Percentiles rank a stretch among this genome's conserved stretches.
Conservation (phyloP, 805 yeast genomes). For the Saccharomycopsis fibuligera region DNA sequence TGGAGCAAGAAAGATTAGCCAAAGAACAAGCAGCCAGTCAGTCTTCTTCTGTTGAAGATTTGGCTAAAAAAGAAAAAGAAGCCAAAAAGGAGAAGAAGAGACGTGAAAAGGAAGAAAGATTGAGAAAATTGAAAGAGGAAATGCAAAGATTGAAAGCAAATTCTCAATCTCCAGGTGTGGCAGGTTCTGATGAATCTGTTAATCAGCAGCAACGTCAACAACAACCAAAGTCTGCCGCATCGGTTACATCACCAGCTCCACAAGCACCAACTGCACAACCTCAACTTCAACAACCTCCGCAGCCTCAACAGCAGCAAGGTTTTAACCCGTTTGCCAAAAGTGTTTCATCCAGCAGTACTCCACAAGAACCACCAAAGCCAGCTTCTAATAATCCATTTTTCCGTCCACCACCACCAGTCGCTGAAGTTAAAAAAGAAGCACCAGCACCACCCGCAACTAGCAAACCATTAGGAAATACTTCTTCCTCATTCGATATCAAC, state of each 20-base stretch:
- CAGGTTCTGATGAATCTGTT: no score
- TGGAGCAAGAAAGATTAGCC: constrained; percentile 3
- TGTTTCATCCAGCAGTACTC: background rate
- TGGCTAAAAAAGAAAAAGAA: constrained; percentile 9
- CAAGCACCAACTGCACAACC: background rate
- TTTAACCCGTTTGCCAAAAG: constrained; percentile 15
- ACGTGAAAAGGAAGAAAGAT: constrained; percentile 19
- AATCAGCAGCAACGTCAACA: background rate
- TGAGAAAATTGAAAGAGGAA: constrained; percentile 20
- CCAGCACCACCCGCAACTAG: background rate
- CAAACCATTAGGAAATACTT: background rate
- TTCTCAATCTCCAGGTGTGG: background rate
- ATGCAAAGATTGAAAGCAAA: constrained; percentile 17
- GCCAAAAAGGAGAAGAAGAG: constrained; percentile 17
- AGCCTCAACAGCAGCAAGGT: background rate
- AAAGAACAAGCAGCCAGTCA: constrained; percentile 12
- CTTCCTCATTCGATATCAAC: constrained; percentile 14
- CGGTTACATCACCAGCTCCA: background rate
- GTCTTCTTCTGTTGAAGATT: background rate
- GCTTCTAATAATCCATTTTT: constrained; percentile 10
- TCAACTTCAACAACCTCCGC: background rate
- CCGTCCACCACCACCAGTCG: constrained; percentile 12
- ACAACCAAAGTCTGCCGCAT: background rate
- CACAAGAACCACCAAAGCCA: background rate
- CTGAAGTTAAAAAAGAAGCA: background rate